phyloP scores from a whole-genome alignment of 2,329 filamentous ascomycete genomes.

The Arthrobotrys conoides region DNA sequence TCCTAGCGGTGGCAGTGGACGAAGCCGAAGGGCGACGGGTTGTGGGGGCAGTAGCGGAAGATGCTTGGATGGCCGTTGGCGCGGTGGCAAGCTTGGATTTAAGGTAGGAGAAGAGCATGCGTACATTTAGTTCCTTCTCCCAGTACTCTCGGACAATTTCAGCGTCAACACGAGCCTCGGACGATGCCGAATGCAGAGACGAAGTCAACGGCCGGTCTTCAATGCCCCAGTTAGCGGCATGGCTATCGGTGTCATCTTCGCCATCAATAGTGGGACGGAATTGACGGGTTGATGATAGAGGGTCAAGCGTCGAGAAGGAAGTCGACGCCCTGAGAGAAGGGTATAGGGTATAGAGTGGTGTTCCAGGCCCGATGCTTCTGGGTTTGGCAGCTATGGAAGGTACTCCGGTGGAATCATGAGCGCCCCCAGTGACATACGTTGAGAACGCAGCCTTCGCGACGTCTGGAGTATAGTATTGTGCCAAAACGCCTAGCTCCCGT shows the following conservation, averaged over 20 bases:
- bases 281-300: slow-evolving; percentile 54
- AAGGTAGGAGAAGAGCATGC: slow-evolving; percentile 90
- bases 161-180: slow-evolving; percentile 65
- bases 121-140: slow-evolving; percentile 92
- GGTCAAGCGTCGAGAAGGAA: slow-evolving; percentile 44
- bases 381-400: slow-evolving; percentile 12
- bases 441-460: slow-evolving; percentile 79
- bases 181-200: slow-evolving; percentile 62
- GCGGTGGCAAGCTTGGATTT: slow-evolving; percentile 71
- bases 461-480: slow-evolving; percentile 86
- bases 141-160: slow-evolving; percentile 80
- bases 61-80: slow-evolving; percentile 67
- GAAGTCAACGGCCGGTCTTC: slow-evolving; percentile 70
- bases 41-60: slow-evolving; percentile 66
- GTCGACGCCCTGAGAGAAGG: slow-evolving; percentile 47
- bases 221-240: slow-evolving; percentile 77
- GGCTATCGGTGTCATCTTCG: slow-evolving; percentile 66
- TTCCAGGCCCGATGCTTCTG: slow-evolving; percentile 34
- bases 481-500: slow-evolving; percentile 84
- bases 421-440: slow-evolving; percentile 75
- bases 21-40: slow-evolving; percentile 68
- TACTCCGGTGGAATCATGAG: slow-evolving; percentile 13
- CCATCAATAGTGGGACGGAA: slow-evolving; percentile 65
- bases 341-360: slow-evolving; percentile 43
- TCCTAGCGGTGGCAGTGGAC: slow-evolving; percentile 71